Evolutionary conservation across 495 filamentous ascomycete species (phyloP).

Genomic region (Clohesyomyces aquaticus): DNA sequence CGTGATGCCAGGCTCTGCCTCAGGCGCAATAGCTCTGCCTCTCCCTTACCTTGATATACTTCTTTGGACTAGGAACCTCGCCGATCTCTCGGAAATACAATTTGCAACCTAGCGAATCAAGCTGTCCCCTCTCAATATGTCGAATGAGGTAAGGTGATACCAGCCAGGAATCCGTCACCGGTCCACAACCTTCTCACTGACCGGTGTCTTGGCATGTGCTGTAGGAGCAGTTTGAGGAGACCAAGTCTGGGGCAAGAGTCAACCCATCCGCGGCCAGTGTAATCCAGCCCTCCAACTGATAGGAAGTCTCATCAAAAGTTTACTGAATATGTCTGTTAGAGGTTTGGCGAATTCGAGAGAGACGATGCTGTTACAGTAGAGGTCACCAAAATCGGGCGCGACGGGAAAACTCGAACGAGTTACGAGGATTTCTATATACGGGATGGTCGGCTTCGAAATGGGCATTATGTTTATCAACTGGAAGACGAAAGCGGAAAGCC

Average conservation of each 20-base stretch:
- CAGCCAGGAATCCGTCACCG: neutral
- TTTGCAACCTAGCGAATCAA: too few relatives aligned
- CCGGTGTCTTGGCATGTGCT: conserved; percentile 14
- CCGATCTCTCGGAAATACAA: too few relatives aligned
- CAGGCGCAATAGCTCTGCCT: conserved; percentile 7
- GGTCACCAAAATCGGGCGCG: neutral
- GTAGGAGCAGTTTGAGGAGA: neutral
- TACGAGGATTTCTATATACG: conserved; percentile 17
- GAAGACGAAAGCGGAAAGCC: conserved; percentile 12
- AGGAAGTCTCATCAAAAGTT: neutral
- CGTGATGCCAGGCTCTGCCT: neutral
- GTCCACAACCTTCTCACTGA: conserved; percentile 1
- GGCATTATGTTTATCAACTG: conserved; percentile 34
- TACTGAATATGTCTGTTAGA: conserved; percentile 3
- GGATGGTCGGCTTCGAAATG: neutral
- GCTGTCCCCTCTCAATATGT: neutral
- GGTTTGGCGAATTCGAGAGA: neutral
- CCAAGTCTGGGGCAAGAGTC: conserved; percentile 1
- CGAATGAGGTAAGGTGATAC: conserved; percentile 7
- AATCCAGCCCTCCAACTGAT: too few relatives aligned
- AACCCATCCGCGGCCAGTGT: neutral
- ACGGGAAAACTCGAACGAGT: conserved; percentile 1
- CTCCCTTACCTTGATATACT: neutral
- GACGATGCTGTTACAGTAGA: conserved; percentile 13
- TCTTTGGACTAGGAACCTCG: neutral